Conservation (phyloP, 1,139 yeast species). For the Kurtzmaniella quercitrusa region DNA sequence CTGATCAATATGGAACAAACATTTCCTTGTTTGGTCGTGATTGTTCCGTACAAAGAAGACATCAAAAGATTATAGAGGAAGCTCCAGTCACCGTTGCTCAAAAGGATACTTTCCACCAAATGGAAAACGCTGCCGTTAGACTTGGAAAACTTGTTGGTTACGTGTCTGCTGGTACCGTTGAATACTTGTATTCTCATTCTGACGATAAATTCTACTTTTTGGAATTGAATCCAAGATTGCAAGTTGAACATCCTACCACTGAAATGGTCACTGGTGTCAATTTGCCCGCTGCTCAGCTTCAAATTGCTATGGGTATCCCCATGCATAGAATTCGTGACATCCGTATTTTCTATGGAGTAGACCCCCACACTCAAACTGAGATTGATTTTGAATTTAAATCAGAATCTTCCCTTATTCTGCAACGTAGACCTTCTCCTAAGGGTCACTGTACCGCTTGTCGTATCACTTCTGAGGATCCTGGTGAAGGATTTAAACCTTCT, state of each 20-base stretch:
- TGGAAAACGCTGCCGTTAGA: constrained; percentile 97
- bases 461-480: constrained; percentile 97
- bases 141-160: constrained; percentile 95
- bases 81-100: constrained; percentile 95
- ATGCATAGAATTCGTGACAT: constrained; percentile 92
- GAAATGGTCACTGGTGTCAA: constrained; percentile 99
- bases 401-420: constrained; percentile 67
- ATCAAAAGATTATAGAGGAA: constrained; percentile 93
- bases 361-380: constrained; percentile 86
- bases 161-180: constrained; percentile 98
- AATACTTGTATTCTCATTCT: constrained; percentile 87
- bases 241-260: constrained; percentile 99
- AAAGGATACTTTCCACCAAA: constrained; percentile 75
- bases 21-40: constrained; percentile 93
- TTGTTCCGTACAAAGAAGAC: constrained; percentile 97
- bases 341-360: constrained; percentile 88
- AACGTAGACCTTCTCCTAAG: constrained; percentile 90
- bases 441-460: constrained; percentile 99
- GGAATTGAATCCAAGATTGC: constrained; percentile 95
- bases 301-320: constrained; percentile 99
- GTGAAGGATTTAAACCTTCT: constrained; percentile 98
- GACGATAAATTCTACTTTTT: constrained; percentile 94
- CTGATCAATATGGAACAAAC: constrained; percentile 94
- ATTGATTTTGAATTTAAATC: constrained; percentile 87
- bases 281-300: constrained; percentile 96